Percentiles rank a stretch among this genome's conserved stretches.
These are phyloP conservation scores for Mytilinidion resinicola DNA, from an alignment of 495 filamentous ascomycete genomes.

Conservation along the genomic window DNA sequence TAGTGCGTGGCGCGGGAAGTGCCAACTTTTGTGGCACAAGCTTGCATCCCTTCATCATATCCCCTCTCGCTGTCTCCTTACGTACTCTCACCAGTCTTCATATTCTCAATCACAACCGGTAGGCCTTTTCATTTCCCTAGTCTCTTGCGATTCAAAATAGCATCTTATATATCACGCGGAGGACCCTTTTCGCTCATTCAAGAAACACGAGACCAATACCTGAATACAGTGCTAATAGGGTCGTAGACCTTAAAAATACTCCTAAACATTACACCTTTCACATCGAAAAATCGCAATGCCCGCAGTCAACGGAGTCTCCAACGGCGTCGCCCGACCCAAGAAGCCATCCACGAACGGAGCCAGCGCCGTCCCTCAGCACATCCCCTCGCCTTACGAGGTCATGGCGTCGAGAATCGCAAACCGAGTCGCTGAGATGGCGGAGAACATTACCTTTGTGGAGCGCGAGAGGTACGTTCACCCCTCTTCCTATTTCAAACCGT, in stretches of 20 bases:
- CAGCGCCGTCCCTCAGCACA: slow-evolving; percentile 9
- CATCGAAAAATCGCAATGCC: slow-evolving; percentile 5
- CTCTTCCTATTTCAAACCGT: background rate
- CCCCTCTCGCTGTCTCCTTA: background rate
- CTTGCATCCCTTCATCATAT: background rate
- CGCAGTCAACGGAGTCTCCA: slow-evolving; percentile 15
- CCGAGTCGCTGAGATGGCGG: slow-evolving; percentile 40
- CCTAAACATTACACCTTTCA: background rate
- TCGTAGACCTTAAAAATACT: background rate
- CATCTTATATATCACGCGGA: too few species aligned
- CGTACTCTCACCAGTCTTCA: background rate
- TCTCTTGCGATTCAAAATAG: too few species aligned
- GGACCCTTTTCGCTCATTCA: too few species aligned
- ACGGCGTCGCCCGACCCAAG: slow-evolving; percentile 7
- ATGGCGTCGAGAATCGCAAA: slow-evolving; percentile 38
- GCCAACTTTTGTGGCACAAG: slow-evolving; percentile 4
- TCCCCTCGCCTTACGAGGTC: slow-evolving; percentile 34
- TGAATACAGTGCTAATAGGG: too few species aligned
- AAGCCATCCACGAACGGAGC: slow-evolving; percentile 15
- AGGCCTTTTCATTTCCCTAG: too few species aligned
- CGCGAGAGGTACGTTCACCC: slow-evolving; percentile 24
- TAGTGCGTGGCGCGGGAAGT: background rate
- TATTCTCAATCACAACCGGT: too few species aligned
- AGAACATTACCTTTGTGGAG: slow-evolving; percentile 42
- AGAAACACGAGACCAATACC: too few species aligned